Conservation (phyloP, 2,329 filamentous ascomycete genomes). For the Ramularia endophylla region DNA sequence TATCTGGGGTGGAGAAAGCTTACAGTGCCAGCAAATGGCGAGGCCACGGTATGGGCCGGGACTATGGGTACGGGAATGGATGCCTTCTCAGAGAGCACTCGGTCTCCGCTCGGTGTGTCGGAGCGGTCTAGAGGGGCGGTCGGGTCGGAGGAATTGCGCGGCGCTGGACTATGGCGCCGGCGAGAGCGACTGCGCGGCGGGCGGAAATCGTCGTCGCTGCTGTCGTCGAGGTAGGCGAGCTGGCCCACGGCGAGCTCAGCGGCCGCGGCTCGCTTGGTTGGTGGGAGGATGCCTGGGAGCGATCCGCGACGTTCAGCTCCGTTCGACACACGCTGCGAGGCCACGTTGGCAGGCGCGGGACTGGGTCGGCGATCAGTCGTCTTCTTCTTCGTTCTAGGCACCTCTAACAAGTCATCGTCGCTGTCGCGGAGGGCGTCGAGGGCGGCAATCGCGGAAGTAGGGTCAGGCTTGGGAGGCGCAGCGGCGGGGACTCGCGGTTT, state of each 20-base stretch:
- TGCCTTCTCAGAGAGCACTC: conserved; percentile 12
- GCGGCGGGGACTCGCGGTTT: conserved; percentile 12
- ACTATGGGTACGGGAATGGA: conserved; percentile 10
- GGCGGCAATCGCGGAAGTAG: conserved; percentile 14
- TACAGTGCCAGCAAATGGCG: conserved; percentile 30
- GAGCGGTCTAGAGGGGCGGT: conserved; percentile 15
- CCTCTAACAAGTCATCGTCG: conserved; percentile 26
- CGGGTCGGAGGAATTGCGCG: conserved; percentile 18
- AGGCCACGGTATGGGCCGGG: conserved; percentile 29
- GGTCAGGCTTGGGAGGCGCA: conserved; percentile 8
- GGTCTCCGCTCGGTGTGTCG: conserved; percentile 20
- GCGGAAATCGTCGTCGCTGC: conserved; percentile 21
- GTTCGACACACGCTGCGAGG: conserved; percentile 15
- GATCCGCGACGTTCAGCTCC: conserved; percentile 20
- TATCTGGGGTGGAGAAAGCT: conserved; percentile 1
- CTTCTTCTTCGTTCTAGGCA: conserved; percentile 8
- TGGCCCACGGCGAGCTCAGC: conserved; percentile 25
- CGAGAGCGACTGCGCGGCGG: conserved; percentile 13
- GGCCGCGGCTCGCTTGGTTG: conserved; percentile 18
- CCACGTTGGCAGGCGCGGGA: conserved; percentile 21
- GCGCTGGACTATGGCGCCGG: conserved; percentile 24
- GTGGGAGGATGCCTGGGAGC: conserved; percentile 10
- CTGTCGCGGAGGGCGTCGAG: conserved; percentile 18
- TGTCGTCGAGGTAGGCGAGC: conserved; percentile 31
- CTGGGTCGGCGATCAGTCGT: conserved; percentile 24